Evolutionary conservation across 129 eudicot genomes (phyloP), one percentile per base, ranked within the genome.

Genomic region (Artemisia annua): DNA sequence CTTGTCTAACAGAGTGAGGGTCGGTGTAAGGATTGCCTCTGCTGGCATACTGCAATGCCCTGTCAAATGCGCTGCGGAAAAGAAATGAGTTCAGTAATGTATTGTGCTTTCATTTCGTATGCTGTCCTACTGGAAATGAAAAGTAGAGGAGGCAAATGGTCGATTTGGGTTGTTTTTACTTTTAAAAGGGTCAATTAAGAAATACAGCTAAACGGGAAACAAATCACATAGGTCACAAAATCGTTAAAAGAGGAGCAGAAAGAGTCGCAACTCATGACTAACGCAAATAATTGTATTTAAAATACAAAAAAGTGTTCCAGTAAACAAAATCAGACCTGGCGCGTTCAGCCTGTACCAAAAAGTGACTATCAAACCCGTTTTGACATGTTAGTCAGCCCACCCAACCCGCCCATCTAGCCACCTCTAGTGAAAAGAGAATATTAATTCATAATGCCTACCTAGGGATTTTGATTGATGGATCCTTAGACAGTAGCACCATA

Each of bases 401-500:
- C 58, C 22, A 2, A n/a, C 50, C 30, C 17, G 3, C n/a, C 2
- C 12, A 15, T 56, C 9, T 12, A 13, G 56, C 75, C 48, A 20
- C 16, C n/a, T 57, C 44, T 44, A 13, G 56, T 17, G 13, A 26
- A 30, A 56, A 48, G 30, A 35, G 66, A 56, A 48, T 16, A 52
- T 49, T 63, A 63, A 71, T 5, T 30, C 61, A 65, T 22, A 1
- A 53, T 52, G 64, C 90, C 79, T 69, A 89, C 98, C 74, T 71
- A 20, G 98, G 98, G 20, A 93, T 86, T 78, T 90, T 93, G 44
- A 90, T 87, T 15, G 85, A 77, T 69, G 98, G 90, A 79, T 93
- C 97, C 53, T 78, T 84, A 54, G 98, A 93, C 69, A 93, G 79
- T 14, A 86, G 70, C 72, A 81, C 86, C 97, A 94, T 90, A 73